A percentile compares a stretch with the other conserved stretches of the same genome.
Evolutionary conservation across 805 yeast genomes (phyloP).

Genomic region (Pichia gijzeniarum): DNA sequence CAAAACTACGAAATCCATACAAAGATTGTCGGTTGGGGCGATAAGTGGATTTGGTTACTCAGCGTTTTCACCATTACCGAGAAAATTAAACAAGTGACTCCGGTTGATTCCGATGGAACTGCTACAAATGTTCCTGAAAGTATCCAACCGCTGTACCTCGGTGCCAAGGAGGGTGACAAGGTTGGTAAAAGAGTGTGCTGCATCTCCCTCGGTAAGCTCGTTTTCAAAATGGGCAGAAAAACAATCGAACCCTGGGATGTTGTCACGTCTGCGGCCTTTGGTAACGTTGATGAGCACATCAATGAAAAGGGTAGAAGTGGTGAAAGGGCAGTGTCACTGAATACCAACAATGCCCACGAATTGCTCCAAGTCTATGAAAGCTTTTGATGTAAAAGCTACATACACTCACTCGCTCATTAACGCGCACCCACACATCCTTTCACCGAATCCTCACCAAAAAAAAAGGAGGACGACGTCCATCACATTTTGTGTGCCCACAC

Average conservation of each 20-base stretch:
- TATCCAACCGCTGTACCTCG: conserved; percentile 2
- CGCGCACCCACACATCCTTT: no score
- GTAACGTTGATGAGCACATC: background rate
- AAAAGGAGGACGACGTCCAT: no score
- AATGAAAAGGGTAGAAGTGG: background rate
- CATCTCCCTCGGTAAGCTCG: conserved; percentile 68
- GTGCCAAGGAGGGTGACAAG: background rate
- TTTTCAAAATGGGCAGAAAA: conserved; percentile 69
- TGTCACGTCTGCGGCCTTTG: background rate
- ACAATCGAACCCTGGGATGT: conserved; percentile 53
- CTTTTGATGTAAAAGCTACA: no score
- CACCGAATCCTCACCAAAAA: no score
- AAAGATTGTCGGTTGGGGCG: conserved; percentile 73
- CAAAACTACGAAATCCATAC: conserved; percentile 49
- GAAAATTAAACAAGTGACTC: background rate
- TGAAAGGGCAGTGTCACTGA: background rate
- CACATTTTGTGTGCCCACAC: no score
- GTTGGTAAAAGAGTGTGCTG: conserved; percentile 34
- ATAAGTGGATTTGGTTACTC: conserved; percentile 74
- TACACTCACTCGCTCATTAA: no score
- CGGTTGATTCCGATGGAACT: no score
- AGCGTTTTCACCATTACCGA: conserved; percentile 48
- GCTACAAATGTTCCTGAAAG: background rate
- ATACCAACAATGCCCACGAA: background rate
- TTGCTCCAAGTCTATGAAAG: background rate